phyloP scores from a whole-genome alignment of 495 filamentous ascomycete species.

The Cercophora newfieldiana region DNA sequence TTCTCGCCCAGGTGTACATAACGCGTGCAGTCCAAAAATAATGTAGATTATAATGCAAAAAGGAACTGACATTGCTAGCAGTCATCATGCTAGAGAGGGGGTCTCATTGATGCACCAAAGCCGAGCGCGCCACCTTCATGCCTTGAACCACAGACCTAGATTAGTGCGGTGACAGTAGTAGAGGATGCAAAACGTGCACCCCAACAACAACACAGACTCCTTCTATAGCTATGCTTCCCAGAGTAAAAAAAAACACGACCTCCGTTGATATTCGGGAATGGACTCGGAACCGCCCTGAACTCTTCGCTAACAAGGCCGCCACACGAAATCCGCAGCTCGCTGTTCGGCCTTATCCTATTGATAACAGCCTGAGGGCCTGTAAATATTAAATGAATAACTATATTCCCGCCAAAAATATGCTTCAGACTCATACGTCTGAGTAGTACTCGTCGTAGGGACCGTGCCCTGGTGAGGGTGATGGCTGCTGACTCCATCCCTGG shows the following conservation, averaged over 20 bases:
- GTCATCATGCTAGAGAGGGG: not conserved
- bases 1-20: not conserved
- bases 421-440: constrained; percentile 44
- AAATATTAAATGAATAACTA: not conserved
- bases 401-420: not conserved
- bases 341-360: not conserved
- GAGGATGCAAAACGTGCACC: not conserved
- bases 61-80: not conserved
- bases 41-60: not conserved
- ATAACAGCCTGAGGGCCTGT: not conserved
- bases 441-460: constrained; percentile 53
- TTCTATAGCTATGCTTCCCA: not conserved
- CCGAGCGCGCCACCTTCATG: not conserved
- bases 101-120: not conserved
- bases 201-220: not conserved
- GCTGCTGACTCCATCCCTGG: constrained; percentile 24
- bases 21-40: not conserved
- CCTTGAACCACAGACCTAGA: not conserved
- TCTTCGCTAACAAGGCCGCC: not conserved
- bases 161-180: not conserved
- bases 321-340: not conserved
- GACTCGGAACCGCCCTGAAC: not conserved
- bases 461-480: constrained; percentile 31
- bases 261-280: not conserved
- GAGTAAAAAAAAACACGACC: not conserved